A percentile compares a stretch with the other conserved stretches of the same genome.
Evolutionary conservation across 306 rosid genomes (phyloP).

Genomic region (Begonia loranthoides): DNA sequence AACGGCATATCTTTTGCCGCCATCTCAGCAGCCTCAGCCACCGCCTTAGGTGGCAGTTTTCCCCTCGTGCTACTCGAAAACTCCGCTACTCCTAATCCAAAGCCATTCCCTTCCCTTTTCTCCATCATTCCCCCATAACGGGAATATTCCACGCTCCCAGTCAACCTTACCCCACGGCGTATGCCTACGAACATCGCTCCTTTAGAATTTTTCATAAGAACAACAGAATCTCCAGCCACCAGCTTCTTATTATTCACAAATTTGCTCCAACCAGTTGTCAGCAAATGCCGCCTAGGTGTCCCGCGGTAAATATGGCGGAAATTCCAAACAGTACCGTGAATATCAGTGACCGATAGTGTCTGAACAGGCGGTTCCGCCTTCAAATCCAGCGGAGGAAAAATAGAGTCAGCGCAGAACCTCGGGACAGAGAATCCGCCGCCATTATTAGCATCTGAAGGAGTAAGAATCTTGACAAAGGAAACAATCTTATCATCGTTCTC

Average conservation of each 20-base stretch:
- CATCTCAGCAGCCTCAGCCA: slow-evolving; percentile 37
- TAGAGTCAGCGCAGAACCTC: slow-evolving; percentile 51
- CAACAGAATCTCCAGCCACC: slow-evolving; percentile 56
- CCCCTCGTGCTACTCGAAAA: slow-evolving; percentile 31
- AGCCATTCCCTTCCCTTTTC: slow-evolving; percentile 13
- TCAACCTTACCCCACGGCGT: slow-evolving; percentile 31
- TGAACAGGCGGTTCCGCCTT: slow-evolving; percentile 52
- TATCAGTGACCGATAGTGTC: slow-evolving; percentile 35
- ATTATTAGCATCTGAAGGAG: slow-evolving; percentile 72
- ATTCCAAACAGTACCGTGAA: slow-evolving; percentile 46
- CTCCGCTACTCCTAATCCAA: slow-evolving; percentile 11
- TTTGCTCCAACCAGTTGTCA: slow-evolving; percentile 81
- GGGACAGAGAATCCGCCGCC: slow-evolving; percentile 86
- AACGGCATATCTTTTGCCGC: slow-evolving; percentile 43
- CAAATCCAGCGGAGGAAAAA: slow-evolving; percentile 51
- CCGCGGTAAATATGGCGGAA: slow-evolving; percentile 71
- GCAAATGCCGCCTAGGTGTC: slow-evolving; percentile 64
- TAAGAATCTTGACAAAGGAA: slow-evolving; percentile 48
- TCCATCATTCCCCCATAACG: slow-evolving; percentile 11
- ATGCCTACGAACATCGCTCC: slow-evolving; percentile 39
- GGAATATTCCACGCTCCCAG: background rate
- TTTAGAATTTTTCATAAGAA: slow-evolving; percentile 32
- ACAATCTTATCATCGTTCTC: slow-evolving; percentile 14
- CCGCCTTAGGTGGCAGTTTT: slow-evolving; percentile 21
- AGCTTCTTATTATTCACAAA: slow-evolving; percentile 61